These are phyloP conservation scores for Stereum hirsutum DNA, from an alignment of 1,284 basidiomycete genomes.

Conservation along the genomic window DNA sequence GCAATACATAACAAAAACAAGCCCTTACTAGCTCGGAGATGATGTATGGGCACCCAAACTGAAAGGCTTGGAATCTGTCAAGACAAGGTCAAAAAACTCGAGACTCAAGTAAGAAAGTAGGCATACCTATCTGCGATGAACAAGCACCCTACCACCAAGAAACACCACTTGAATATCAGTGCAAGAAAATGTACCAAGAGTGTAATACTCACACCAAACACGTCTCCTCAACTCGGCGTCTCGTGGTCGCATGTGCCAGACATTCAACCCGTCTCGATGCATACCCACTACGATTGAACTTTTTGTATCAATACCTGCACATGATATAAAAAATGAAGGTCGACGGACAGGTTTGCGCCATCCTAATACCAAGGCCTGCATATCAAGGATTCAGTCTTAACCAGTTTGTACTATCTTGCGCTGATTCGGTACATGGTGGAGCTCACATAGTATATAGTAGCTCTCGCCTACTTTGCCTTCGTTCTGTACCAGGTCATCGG, in stretches of 20 bases:
- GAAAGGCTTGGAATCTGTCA: constrained; percentile 9
- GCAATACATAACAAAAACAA: background rate
- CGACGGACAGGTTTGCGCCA: constrained; percentile 13
- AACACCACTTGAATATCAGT: background rate
- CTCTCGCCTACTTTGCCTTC: constrained; percentile 12
- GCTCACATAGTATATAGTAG: constrained; percentile 11
- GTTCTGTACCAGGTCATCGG: constrained; percentile 9
- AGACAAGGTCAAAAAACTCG: background rate
- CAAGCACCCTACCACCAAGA: constrained; percentile 11
- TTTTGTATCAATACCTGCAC: background rate
- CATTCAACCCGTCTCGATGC: constrained; percentile 14
- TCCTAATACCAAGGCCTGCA: constrained; percentile 14
- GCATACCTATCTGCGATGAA: constrained; percentile 13
- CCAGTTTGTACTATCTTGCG: background rate
- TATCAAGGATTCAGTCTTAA: background rate
- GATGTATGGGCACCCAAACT: constrained; percentile 15
- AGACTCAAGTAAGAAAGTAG: background rate
- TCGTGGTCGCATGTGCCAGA: constrained; percentile 13
- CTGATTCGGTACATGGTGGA: background rate
- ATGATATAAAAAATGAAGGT: background rate
- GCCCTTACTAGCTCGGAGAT: constrained; percentile 13
- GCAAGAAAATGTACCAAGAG: background rate
- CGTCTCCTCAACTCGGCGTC: constrained; percentile 15
- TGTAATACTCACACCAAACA: constrained; percentile 14
- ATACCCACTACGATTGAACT: constrained; percentile 12